These are phyloP conservation scores for Chlamydomonas eustigma DNA, from an alignment of 139 green algal species.

Conservation along the genomic window DNA sequence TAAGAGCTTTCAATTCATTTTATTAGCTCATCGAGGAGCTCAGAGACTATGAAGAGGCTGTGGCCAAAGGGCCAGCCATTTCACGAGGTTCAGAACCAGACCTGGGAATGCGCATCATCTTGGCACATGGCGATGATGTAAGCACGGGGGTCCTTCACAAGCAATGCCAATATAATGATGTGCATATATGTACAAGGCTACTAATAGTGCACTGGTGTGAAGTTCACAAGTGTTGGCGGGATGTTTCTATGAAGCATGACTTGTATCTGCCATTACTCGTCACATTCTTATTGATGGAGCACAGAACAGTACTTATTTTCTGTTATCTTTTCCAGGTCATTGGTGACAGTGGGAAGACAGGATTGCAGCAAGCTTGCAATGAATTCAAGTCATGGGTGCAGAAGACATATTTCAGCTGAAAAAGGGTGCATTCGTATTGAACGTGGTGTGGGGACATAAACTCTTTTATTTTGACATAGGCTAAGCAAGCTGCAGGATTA, in stretches of 20 bases:
- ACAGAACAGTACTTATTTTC: background rate
- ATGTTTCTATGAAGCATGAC: background rate
- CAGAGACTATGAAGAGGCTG: slow-evolving; percentile 46
- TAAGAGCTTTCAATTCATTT: no score
- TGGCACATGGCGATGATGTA: slow-evolving; percentile 75
- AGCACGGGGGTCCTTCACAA: slow-evolving; percentile 41
- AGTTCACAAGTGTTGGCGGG: no score
- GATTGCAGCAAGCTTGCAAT: background rate
- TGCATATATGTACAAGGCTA: background rate
- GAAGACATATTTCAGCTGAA: background rate
- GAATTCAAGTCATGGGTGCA: slow-evolving; percentile 14
- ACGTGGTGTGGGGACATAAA: no score
- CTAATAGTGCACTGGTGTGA: background rate
- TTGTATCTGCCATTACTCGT: no score
- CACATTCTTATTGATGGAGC: no score
- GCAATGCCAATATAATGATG: background rate
- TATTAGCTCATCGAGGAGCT: slow-evolving; percentile 46
- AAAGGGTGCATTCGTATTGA: no score
- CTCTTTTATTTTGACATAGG: no score
- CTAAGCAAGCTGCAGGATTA: no score
- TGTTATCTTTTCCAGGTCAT: slow-evolving; percentile 5
- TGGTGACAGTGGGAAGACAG: slow-evolving; percentile 2
- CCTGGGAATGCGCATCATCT: slow-evolving; percentile 71
- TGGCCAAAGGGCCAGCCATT: slow-evolving; percentile 32
- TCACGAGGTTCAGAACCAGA: slow-evolving; percentile 45